Evolutionary conservation across 164 flowering plant species (phyloP).

Genomic region (Annona squamosa): DNA sequence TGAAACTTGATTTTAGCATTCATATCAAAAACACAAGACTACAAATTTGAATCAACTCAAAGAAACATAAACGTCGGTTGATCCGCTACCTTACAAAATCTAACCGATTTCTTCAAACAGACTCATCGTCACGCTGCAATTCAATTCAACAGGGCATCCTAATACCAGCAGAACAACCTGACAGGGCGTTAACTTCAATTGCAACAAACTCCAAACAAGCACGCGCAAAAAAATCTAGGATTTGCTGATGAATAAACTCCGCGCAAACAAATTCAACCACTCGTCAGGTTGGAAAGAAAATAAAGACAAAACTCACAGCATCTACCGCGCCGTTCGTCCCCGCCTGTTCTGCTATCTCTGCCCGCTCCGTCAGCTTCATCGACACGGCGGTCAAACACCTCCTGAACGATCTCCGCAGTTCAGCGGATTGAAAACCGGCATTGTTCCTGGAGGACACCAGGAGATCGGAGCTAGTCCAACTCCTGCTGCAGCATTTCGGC

Average conservation of each 20-base stretch:
- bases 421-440: conserved; percentile 2
- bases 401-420: background rate
- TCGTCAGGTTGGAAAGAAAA: background rate
- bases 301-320: conserved; percentile 7
- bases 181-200: background rate
- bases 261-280: background rate
- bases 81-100: too few species aligned
- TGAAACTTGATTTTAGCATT: too few species aligned
- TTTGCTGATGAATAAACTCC: background rate
- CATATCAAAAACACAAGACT: too few species aligned
- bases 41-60: too few species aligned
- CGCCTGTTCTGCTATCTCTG: background rate
- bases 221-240: too few species aligned
- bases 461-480: conserved; percentile 5
- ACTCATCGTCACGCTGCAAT: background rate
- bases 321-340: conserved; percentile 16
- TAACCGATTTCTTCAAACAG: background rate
- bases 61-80: too few species aligned
- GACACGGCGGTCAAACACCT: conserved; percentile 8
- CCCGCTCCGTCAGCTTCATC: conserved; percentile 19
- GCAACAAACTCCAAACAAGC: background rate
- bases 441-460: conserved; percentile 7
- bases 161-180: background rate
- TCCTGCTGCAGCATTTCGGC: conserved; percentile 10
- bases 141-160: background rate